Conservation (phyloP, 805 yeast genomes). For the Pichia cabralensis region DNA sequence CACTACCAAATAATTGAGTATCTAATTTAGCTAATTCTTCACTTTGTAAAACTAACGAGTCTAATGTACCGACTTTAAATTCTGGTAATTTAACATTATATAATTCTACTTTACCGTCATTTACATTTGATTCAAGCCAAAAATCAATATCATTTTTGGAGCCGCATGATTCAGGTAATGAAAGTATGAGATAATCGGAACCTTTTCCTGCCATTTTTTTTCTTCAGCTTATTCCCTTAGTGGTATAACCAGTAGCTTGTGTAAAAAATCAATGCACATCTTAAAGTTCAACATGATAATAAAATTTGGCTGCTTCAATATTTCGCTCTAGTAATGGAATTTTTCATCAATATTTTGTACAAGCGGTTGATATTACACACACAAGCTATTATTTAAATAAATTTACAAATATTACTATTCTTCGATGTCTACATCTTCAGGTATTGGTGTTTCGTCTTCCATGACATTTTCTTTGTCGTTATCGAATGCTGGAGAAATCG, state of each 20-base stretch:
- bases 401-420: too few species aligned
- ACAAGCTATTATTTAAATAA: too few species aligned
- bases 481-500: too few species aligned
- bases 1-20: slow-evolving; percentile 58
- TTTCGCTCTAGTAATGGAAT: too few species aligned
- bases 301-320: too few species aligned
- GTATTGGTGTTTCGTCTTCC: too few species aligned
- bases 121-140: slow-evolving; percentile 48
- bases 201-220: slow-evolving; percentile 2
- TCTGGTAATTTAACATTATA: slow-evolving; percentile 57
- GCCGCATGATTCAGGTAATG: slow-evolving; percentile 23
- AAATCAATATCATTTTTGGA: slow-evolving; percentile 22
- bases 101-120: slow-evolving; percentile 51
- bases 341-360: too few species aligned
- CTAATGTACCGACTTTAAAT: slow-evolving; percentile 92
- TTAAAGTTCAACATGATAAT: too few species aligned
- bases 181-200: slow-evolving; percentile 20
- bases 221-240: not conserved
- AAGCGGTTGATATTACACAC: too few species aligned
- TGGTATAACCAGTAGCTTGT: too few species aligned
- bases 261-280: too few species aligned
- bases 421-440: not conserved
- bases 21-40: slow-evolving; percentile 84
- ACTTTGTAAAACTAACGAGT: slow-evolving; percentile 79
- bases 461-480: too few species aligned